These are phyloP conservation scores for Eucalyptus lansdowneana DNA, from an alignment of 345 rosid genomes.

Conservation along the genomic window DNA sequence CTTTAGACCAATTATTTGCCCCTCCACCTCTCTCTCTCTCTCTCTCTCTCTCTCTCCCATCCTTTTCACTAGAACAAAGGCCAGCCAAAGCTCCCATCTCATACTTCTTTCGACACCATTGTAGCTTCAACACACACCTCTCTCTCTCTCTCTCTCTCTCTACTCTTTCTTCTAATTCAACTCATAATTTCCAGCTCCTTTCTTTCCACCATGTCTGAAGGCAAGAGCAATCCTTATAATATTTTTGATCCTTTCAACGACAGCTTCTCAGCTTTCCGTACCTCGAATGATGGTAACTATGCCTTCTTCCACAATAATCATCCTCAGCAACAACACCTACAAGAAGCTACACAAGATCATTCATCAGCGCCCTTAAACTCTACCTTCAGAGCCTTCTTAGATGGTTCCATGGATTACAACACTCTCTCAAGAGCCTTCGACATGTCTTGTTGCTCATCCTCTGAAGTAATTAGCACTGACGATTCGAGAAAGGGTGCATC, in stretches of 20 bases:
- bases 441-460: conserved; percentile 22
- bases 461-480: conserved; percentile 10
- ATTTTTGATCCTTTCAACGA: conserved; percentile 14
- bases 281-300: not conserved
- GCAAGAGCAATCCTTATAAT: not conserved
- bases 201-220: conserved; percentile 12
- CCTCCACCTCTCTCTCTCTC: not conserved
- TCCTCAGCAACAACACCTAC: not conserved
- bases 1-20: not conserved
- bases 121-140: not conserved
- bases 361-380: not conserved
- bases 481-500: not conserved
- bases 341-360: not conserved
- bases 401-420: not conserved
- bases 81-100: not conserved
- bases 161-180: not conserved
- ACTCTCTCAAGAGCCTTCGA: conserved; percentile 4
- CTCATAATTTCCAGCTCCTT: not conserved
- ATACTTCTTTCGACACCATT: not conserved
- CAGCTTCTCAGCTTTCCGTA: not conserved
- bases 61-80: not conserved
- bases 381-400: conserved; percentile 25
- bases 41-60: not conserved
- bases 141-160: not conserved
- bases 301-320: not conserved